Evolutionary conservation across 2,329 filamentous ascomycete genomes (phyloP).

Genomic region (Aureobasidium sp.): DNA sequence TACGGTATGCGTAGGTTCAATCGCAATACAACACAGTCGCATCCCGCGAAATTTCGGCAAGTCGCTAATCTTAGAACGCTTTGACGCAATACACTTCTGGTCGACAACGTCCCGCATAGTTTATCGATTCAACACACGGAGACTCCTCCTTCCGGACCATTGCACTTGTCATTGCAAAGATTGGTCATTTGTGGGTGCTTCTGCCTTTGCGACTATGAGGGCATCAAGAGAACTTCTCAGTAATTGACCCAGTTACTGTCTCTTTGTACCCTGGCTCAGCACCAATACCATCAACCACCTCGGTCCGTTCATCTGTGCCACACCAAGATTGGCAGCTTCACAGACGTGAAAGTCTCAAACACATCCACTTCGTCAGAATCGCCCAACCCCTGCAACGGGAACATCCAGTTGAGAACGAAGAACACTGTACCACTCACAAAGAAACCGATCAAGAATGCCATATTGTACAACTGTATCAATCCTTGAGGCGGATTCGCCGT

Average conservation of each 20-base stretch:
- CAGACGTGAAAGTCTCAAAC: slow-evolving; percentile 40
- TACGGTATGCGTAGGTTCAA: too few relatives aligned
- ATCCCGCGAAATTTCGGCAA: slow-evolving; percentile 9
- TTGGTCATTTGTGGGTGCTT: not conserved
- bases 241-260: not conserved
- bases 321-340: slow-evolving; percentile 37
- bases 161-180: not conserved
- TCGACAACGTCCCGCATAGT: slow-evolving; percentile 5
- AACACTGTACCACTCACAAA: slow-evolving; percentile 17
- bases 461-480: slow-evolving; percentile 42
- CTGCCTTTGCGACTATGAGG: not conserved
- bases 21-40: too few relatives aligned
- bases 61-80: not conserved
- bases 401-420: slow-evolving; percentile 31
- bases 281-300: not conserved
- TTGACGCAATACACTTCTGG: slow-evolving; percentile 9
- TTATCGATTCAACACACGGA: slow-evolving; percentile 3
- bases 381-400: slow-evolving; percentile 35
- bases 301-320: slow-evolving; percentile 27
- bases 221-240: not conserved
- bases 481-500: slow-evolving; percentile 30
- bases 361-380: slow-evolving; percentile 40
- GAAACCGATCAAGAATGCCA: slow-evolving; percentile 41
- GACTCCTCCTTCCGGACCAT: not conserved
- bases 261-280: not conserved